Percentiles rank a stretch among this genome's conserved stretches.
phyloP scores from a whole-genome alignment of 192 early-diverging fungal species.

The Coemansia sp. region DNA sequence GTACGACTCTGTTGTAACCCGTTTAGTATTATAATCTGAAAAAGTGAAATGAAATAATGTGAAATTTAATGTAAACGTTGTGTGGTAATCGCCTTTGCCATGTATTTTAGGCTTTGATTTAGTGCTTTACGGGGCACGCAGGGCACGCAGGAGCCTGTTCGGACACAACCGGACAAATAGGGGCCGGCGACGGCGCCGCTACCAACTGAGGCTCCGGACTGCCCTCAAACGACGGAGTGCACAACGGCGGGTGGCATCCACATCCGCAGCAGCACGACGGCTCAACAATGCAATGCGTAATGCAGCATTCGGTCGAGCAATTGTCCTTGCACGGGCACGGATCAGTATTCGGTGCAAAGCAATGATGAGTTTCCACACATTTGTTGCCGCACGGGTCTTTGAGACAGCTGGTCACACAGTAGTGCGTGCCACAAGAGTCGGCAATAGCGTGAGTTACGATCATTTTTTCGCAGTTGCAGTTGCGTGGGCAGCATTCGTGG shows the following conservation, averaged over 20 bases:
- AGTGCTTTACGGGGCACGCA: conserved; percentile 16
- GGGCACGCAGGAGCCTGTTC: conserved; percentile 36
- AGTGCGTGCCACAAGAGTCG: conserved; percentile 53
- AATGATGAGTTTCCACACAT: conserved; percentile 51
- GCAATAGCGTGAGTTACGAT: conserved; percentile 44
- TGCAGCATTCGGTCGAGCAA: conserved; percentile 52
- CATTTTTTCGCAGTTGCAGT: conserved; percentile 43
- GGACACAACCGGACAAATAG: conserved; percentile 28
- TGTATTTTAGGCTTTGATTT: neutral
- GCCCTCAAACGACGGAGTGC: conserved; percentile 47
- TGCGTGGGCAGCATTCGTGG: conserved; percentile 35
- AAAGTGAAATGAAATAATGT: neutral
- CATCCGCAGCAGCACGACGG: conserved; percentile 41
- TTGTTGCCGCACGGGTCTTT: conserved; percentile 54
- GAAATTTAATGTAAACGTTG: neutral
- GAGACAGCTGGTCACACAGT: conserved; percentile 54
- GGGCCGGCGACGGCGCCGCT: conserved; percentile 25
- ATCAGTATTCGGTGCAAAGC: conserved; percentile 43
- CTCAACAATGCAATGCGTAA: conserved; percentile 53
- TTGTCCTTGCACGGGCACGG: conserved; percentile 41
- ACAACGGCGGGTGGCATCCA: conserved; percentile 39
- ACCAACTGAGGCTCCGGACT: conserved; percentile 27
- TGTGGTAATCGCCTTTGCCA: neutral
- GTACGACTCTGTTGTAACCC: neutral
- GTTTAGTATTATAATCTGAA: neutral